Evolutionary conservation across 1,284 basidiomycete genomes (phyloP).

Genomic region (Cutaneotrichosporon sp.): DNA sequence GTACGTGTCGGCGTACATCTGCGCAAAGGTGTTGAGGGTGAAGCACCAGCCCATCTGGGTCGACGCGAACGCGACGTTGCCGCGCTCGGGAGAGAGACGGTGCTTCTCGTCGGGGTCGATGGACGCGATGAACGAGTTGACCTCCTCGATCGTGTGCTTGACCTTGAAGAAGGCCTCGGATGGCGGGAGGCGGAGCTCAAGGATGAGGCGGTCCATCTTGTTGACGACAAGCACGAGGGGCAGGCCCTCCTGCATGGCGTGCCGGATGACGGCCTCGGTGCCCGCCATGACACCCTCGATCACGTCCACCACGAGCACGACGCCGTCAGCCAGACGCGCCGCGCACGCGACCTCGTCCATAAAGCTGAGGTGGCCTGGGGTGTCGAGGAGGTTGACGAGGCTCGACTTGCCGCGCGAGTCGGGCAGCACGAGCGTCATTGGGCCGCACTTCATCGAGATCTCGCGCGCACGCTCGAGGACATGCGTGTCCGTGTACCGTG

Average conservation of each 20-base stretch:
- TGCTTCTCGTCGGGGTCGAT: slow-evolving; percentile 85
- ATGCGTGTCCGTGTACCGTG: slow-evolving; percentile 95
- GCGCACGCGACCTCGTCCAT: slow-evolving; percentile 91
- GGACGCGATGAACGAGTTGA: slow-evolving; percentile 91
- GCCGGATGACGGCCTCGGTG: slow-evolving; percentile 80
- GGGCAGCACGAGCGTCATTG: slow-evolving; percentile 88
- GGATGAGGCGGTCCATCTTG: slow-evolving; percentile 95
- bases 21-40: slow-evolving; percentile 89
- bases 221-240: slow-evolving; percentile 94
- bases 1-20: slow-evolving; percentile 91
- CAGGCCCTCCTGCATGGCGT: slow-evolving; percentile 82
- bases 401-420: slow-evolving; percentile 92
- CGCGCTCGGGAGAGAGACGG: slow-evolving; percentile 87
- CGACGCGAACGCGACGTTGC: slow-evolving; percentile 96
- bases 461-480: slow-evolving; percentile 80
- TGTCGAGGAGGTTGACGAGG: slow-evolving; percentile 92
- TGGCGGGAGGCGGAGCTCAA: slow-evolving; percentile 94
- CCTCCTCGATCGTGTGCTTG: slow-evolving; percentile 97
- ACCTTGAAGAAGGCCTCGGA: slow-evolving; percentile 98
- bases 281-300: slow-evolving; percentile 95
- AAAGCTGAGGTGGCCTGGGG: slow-evolving; percentile 98
- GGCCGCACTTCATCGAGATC: slow-evolving; percentile 95
- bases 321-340: slow-evolving; percentile 87
- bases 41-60: slow-evolving; percentile 98
- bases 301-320: slow-evolving; percentile 91